These are phyloP conservation scores for Lasiosphaeria miniovina DNA, from an alignment of 495 filamentous ascomycete genomes.

Conservation along the genomic window DNA sequence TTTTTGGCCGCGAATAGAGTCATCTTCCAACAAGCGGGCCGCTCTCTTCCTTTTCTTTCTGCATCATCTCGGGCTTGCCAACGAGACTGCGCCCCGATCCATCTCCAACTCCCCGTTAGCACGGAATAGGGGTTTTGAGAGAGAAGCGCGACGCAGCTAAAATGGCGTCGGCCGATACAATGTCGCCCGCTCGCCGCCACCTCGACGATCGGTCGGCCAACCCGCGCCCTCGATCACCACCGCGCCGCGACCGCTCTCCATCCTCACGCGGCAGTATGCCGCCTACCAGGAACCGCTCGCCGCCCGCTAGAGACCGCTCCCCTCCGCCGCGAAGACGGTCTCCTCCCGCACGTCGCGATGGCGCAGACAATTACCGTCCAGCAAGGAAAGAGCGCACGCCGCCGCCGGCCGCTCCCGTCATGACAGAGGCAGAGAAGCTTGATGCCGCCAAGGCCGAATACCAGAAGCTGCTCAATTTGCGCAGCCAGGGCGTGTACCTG, in stretches of 20 bases:
- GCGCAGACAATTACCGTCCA: constrained; percentile 42
- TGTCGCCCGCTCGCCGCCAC: constrained; percentile 24
- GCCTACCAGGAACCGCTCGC: constrained; percentile 8
- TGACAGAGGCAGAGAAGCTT: constrained; percentile 80
- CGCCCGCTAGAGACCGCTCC: constrained; percentile 5
- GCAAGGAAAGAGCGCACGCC: constrained; percentile 34
- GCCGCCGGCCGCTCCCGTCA: constrained; percentile 51
- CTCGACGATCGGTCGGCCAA: constrained; percentile 15
- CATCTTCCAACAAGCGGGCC: neutral
- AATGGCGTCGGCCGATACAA: constrained; percentile 27
- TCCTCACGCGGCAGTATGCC: constrained; percentile 5
- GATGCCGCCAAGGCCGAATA: constrained; percentile 82
- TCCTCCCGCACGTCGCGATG: constrained; percentile 36
- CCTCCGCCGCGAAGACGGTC: constrained; percentile 27
- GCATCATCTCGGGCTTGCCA: no score
- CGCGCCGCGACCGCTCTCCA: constrained; percentile 10
- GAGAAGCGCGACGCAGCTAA: constrained; percentile 1
- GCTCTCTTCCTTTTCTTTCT: no score
- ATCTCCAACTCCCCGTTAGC: no score
- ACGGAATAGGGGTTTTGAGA: no score
- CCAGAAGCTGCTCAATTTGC: constrained; percentile 82
- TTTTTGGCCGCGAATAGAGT: constrained; percentile 1
- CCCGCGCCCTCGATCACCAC: constrained; percentile 6
- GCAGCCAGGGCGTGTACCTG: constrained; percentile 93
- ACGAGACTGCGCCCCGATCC: no score